These are phyloP conservation scores for Aspergillus floridensis DNA, from an alignment of 2,329 filamentous ascomycete genomes.

Conservation along the genomic window DNA sequence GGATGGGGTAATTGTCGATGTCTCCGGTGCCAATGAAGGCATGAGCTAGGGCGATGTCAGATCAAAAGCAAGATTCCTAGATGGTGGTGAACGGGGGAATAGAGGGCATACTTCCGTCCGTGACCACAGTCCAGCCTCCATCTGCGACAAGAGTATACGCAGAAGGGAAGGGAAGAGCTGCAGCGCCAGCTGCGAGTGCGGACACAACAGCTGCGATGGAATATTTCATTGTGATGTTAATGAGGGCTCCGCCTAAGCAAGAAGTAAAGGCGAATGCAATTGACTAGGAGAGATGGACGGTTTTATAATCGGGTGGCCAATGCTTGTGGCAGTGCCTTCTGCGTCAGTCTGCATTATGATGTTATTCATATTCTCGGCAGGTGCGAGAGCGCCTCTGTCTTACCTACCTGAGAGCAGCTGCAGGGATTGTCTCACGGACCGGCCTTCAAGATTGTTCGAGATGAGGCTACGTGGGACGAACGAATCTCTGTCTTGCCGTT, in stretches of 20 bases:
- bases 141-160: constrained; percentile 3
- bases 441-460: not conserved
- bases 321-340: not conserved
- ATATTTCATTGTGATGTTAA: not conserved
- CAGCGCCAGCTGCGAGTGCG: not conserved
- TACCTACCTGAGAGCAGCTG: not conserved
- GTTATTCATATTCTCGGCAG: not conserved
- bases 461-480: not conserved
- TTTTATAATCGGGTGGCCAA: not conserved
- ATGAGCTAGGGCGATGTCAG: not conserved
- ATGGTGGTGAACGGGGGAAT: not conserved
- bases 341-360: not conserved
- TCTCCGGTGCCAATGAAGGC: constrained; percentile 3
- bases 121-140: constrained; percentile 1
- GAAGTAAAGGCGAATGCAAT: not conserved
- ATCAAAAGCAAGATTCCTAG: not conserved
- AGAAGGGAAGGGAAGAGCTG: not conserved
- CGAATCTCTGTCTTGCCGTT: no score
- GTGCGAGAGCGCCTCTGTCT: not conserved
- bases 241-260: not conserved
- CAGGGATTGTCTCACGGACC: not conserved
- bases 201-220: not conserved
- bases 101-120: not conserved
- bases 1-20: not conserved
- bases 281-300: not conserved